Percentiles rank a stretch among this genome's conserved stretches.
phyloP scores from a whole-genome alignment of 495 filamentous ascomycete genomes.

The Barbatosphaeria neglecta region DNA sequence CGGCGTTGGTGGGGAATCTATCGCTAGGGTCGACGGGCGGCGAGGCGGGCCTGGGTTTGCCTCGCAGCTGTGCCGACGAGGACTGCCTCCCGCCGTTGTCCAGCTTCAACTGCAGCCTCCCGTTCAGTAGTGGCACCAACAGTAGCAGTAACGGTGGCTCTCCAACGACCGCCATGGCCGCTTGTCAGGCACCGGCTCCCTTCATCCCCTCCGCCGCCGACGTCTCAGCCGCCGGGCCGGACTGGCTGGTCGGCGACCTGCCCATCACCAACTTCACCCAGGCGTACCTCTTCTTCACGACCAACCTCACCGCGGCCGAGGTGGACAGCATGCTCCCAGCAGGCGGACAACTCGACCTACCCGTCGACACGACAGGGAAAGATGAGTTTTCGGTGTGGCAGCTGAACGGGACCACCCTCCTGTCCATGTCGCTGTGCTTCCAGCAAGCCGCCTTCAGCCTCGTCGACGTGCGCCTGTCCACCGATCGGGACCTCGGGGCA shows the following conservation, averaged over 20 bases:
- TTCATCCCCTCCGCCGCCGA: too few relatives aligned
- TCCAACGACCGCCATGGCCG: neutral
- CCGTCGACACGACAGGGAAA: neutral
- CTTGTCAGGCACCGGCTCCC: neutral
- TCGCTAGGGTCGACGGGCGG: neutral
- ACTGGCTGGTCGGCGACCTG: neutral
- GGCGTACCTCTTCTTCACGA: neutral
- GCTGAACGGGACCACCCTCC: neutral
- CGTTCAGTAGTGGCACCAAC: neutral
- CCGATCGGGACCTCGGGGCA: neutral
- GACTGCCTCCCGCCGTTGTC: neutral
- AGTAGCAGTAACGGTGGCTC: neutral
- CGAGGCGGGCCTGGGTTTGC: neutral
- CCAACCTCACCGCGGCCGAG: neutral
- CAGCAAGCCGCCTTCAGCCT: neutral
- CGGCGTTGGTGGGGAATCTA: neutral
- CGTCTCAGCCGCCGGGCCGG: neutral
- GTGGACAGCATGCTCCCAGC: neutral
- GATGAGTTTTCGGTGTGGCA: neutral
- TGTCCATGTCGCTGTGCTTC: neutral
- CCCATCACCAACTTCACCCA: neutral
- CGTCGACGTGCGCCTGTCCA: neutral
- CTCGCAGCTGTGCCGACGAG: neutral
- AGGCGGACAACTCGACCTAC: neutral
- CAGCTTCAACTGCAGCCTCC: conserved; percentile 1